These are phyloP conservation scores for Rhizophora mangle DNA, from an alignment of 345 rosid species.

Conservation along the genomic window DNA sequence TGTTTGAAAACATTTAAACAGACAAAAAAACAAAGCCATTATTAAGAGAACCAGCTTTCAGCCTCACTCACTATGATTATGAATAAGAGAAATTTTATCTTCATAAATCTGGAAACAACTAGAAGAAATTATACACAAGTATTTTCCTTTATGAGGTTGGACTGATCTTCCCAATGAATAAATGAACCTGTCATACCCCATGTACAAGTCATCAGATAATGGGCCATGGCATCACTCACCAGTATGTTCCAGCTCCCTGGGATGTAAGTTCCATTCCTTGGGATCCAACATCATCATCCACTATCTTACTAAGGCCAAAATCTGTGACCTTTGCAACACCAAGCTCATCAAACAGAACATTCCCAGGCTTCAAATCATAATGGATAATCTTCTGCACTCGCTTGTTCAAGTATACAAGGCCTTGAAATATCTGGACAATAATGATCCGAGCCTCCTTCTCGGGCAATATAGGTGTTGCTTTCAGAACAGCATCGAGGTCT, in stretches of 20 bases:
- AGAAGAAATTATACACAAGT: background rate
- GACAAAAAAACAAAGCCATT: no score
- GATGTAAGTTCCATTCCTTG: conserved; percentile 99
- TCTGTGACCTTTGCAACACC: conserved; percentile 98
- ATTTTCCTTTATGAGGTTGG: background rate
- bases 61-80: no score
- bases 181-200: background rate
- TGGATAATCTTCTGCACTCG: conserved; percentile 86
- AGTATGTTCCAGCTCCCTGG: conserved; percentile 99
- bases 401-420: conserved; percentile 89
- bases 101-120: no score
- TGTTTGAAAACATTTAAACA: no score
- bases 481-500: conserved; percentile 96
- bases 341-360: conserved; percentile 93
- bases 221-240: conserved; percentile 49
- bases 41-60: no score
- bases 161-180: background rate
- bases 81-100: no score
- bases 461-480: conserved; percentile 88
- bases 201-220: conserved; percentile 6
- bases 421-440: conserved; percentile 93
- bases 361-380: conserved; percentile 98
- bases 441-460: conserved; percentile 95
- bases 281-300: conserved; percentile 89
- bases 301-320: conserved; percentile 98